These are phyloP conservation scores for Malassezia obtusa DNA, from an alignment of 1,284 basidiomycete genomes.

Conservation along the genomic window DNA sequence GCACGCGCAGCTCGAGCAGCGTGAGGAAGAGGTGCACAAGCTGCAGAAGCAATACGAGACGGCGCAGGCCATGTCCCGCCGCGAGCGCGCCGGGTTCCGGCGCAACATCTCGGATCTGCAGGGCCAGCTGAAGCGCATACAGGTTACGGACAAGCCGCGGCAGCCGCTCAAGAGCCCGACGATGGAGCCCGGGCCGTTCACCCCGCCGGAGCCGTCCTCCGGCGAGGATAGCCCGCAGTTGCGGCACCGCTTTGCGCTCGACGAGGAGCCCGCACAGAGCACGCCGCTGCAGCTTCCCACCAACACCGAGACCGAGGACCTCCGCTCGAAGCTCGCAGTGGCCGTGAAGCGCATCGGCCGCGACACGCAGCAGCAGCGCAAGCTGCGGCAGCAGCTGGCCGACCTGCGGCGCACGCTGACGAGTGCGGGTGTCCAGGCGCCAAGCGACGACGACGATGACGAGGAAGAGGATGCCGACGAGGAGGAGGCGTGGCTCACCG, in stretches of 20 bases:
- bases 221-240: neutral
- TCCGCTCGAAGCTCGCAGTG: slow-evolving; percentile 35
- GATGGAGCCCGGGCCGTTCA: neutral
- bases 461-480: slow-evolving; percentile 16
- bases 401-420: slow-evolving; percentile 31
- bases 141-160: slow-evolving; percentile 19
- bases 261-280: neutral
- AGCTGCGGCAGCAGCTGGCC: slow-evolving; percentile 33
- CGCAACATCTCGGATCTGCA: slow-evolving; percentile 87
- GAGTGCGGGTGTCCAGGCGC: slow-evolving; percentile 25
- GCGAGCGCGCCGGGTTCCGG: slow-evolving; percentile 72
- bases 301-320: slow-evolving; percentile 23
- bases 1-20: slow-evolving; percentile 73
- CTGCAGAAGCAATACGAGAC: slow-evolving; percentile 81
- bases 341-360: slow-evolving; percentile 40
- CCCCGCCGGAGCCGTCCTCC: neutral
- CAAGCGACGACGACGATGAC: slow-evolving; percentile 21
- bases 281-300: neutral
- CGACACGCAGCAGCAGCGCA: slow-evolving; percentile 36
- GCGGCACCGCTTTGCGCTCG: neutral
- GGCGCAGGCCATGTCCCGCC: slow-evolving; percentile 77
- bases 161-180: neutral
- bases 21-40: slow-evolving; percentile 60
- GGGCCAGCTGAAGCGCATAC: slow-evolving; percentile 55
- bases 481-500: slow-evolving; percentile 27